Conservation (phyloP, 495 filamentous ascomycete species). For the Hyaloscypha variabilis region DNA sequence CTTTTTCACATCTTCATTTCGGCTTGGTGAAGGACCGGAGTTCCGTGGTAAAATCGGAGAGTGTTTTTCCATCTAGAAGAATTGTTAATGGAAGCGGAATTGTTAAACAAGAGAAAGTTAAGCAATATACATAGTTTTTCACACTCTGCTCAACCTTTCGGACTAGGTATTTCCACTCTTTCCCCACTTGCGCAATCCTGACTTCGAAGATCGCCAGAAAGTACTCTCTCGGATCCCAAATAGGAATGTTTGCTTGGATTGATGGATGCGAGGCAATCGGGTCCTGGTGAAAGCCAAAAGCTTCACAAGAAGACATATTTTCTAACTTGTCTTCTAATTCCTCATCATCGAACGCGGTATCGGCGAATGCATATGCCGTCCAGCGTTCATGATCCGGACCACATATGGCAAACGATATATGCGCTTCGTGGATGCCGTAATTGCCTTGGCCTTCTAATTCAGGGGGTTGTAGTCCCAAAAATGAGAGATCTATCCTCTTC, state of each 20-base stretch:
- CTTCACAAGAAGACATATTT: background rate
- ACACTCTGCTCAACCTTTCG: slow-evolving; percentile 1
- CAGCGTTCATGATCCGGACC: slow-evolving; percentile 7
- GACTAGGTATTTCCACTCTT: background rate
- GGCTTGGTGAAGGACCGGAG: background rate
- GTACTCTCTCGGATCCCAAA: slow-evolving; percentile 11
- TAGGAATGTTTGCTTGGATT: slow-evolving; percentile 8
- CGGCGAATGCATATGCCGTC: slow-evolving; percentile 13
- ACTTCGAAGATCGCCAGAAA: background rate
- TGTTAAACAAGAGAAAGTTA: background rate
- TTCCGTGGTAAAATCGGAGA: slow-evolving; percentile 2
- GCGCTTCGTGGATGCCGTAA: background rate
- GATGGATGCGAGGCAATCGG: background rate
- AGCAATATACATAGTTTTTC: background rate
- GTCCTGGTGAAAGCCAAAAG: background rate
- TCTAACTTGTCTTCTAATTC: slow-evolving; percentile 12
- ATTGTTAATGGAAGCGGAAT: slow-evolving; percentile 2
- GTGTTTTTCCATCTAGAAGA: background rate
- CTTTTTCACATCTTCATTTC: slow-evolving; percentile 4
- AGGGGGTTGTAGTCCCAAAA: background rate
- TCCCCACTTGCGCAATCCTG: background rate
- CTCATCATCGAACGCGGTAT: slow-evolving; percentile 6
- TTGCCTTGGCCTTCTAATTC: background rate
- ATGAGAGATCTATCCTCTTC: slow-evolving; percentile 1
- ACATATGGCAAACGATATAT: slow-evolving; percentile 9